Conservation (phyloP, 1,284 basidiomycete genomes). For the Malassezia yamatoensis region DNA sequence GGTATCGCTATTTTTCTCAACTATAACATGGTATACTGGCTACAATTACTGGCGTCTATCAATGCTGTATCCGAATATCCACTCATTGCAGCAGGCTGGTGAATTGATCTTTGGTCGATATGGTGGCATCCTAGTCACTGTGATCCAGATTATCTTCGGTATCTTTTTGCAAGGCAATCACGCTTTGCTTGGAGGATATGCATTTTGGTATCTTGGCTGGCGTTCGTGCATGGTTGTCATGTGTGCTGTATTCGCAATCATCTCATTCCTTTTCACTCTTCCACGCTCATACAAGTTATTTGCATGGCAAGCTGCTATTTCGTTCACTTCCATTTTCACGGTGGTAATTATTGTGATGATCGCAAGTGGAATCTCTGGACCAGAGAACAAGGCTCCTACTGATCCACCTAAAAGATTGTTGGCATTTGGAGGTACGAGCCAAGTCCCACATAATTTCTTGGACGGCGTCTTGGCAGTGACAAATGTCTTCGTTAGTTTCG, state of each 20-base stretch:
- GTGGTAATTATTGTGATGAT: constrained; percentile 40
- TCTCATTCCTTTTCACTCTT: constrained; percentile 35
- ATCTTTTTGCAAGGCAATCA: constrained; percentile 37
- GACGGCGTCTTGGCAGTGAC: constrained; percentile 28
- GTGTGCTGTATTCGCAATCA: constrained; percentile 27
- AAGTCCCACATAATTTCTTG: constrained; percentile 27
- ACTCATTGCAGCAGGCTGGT: constrained; percentile 35
- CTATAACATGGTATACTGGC: constrained; percentile 29
- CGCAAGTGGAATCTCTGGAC: constrained; percentile 29
- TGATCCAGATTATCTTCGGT: constrained; percentile 26
- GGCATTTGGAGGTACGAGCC: constrained; percentile 27
- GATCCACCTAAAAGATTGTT: constrained; percentile 23
- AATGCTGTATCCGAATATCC: constrained; percentile 33
- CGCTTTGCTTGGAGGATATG: constrained; percentile 31
- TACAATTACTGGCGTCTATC: constrained; percentile 30
- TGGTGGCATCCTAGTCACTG: constrained; percentile 23
- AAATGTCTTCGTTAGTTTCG: constrained; percentile 34
- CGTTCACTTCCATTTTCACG: constrained; percentile 33
- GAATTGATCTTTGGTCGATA: constrained; percentile 31
- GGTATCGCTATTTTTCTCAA: constrained; percentile 26
- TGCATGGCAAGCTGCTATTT: constrained; percentile 25
- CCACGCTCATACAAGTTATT: constrained; percentile 38
- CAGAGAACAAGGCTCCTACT: constrained; percentile 20
- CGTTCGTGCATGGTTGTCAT: constrained; percentile 28
- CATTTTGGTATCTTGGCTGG: constrained; percentile 32